Evolutionary conservation across 2,329 filamentous ascomycete species (phyloP), one percentile per base, ranked within the genome.

Genomic region (Sporothrix sp.): DNA sequence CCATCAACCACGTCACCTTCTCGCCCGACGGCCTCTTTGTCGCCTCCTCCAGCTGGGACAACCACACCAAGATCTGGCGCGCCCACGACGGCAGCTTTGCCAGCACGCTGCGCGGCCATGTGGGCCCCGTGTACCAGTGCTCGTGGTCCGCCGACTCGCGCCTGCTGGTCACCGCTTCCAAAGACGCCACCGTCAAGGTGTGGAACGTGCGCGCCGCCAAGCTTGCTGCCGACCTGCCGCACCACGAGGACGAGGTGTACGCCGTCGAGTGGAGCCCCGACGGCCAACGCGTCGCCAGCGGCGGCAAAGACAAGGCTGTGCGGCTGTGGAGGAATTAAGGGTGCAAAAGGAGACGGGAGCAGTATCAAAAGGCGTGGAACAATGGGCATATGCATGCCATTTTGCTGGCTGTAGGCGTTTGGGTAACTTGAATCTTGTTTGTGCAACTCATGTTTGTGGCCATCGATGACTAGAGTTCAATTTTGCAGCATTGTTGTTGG

Each of bases 261-360:
- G 88, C 90, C 0, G 82, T 96, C 11, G 91, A 97, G 65, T 97
- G 91, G 93, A 90, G 86, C 59, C 84, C 88, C 0, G 90, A 96
- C 64, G 93, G 93, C 8, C 79, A 87, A 59, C 82, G 83, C 59
- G 90, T 97, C 14, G 89, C 83, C 16, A 95, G 89, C 65, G 93
- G 90, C 50, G 93, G 93, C 9, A 91, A 91, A 64, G 93, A 98
- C 66, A 96, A 95, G 66, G 80, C 80, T 2, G 79, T 85, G 18
- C 71, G 80, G 57, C 66, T 83, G 37, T 85, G 81, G 81, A 72
- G 78, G 58, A 79, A 82, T 63, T 84, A 68, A 62, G 18, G 4
- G 27, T 21, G 16, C 13, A 32, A 25, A 25, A 39, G 27, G 33
- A 18, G 18, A 28, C 14, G 18, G 35, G 27, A 35, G 14, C 16